Evolutionary conservation across 2,329 filamentous ascomycete species (phyloP), one percentile per base, ranked within the genome.

Genomic region (Botryotinia narcissicola): DNA sequence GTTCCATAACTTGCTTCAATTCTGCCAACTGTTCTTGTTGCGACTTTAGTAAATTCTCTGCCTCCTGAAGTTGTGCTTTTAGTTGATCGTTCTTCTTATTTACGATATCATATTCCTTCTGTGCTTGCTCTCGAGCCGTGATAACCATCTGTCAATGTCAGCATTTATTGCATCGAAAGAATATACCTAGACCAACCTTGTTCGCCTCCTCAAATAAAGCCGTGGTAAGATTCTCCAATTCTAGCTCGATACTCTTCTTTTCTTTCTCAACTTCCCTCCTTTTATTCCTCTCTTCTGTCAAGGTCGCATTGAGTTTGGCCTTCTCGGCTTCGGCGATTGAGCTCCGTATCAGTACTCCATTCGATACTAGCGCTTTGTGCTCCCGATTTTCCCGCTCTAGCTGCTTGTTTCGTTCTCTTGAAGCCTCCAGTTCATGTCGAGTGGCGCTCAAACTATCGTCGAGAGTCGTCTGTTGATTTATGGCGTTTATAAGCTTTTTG

Each of bases 141-240:
- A 95, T 93, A 70, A 99, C 96, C 95, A 99, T 98, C 86, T 90
- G 75, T 94, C 92, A 48, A 93, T 93, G 89, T 90, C 66, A 96
- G 93, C 48, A 29, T 69, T 57, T 25, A n/a, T 48, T 42, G 10
- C 29, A 22, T 25, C 6, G 20, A 73, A 40, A 29, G 37, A 18
- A 10, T 20, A 40, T 29, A 70, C n/a, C 35, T 18, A 10, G 10
- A 64, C 81, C 83, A 74, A 90, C 89, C 83, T 92, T 95, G 84
- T 99, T 98, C 68, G 96, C 96, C 85, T 99, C 95, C 81, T 98
- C 94, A 76, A 99, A 99, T n/a, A 99, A 87, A 42, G 94, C 94
- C 1, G 94, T 91, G 0, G 96, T 98, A 76, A 99, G 83, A 70
- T 90, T 93, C 83, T 98, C 96, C 63, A 99, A 85, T 82, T 99